Evolutionary conservation across 2,329 filamentous ascomycete species (phyloP), one percentile per base, ranked within the genome.

Genomic region (Stemphylium beticola): DNA sequence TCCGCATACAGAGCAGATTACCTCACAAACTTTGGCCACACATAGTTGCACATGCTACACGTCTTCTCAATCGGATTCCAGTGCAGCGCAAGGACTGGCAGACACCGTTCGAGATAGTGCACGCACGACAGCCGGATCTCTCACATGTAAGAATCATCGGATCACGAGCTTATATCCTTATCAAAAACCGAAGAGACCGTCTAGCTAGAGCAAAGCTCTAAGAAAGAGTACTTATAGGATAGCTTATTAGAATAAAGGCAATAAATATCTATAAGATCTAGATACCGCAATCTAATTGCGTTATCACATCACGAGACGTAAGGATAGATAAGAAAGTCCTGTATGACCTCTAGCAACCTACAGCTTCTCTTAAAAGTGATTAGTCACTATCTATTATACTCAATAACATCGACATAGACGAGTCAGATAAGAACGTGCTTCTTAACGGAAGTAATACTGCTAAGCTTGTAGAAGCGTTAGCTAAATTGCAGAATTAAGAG

Each of bases 81-180:
- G 24, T 26, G 24, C 24, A 26, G 24, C 24, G 53, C 46, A 66
- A 46, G 53, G 34, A 36, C 34, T 36, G 17, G 34, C n/a, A 17
- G 6, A 36, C 34, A 6, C 34, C 34, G 34, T 36, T 36, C 6
- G 14, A 36, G 34, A 36, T 36, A 10, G 34, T 36, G 14, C 14
- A 36, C 14, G 34, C 34, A 15, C 34, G 34, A n/a, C 14, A 36
- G 34, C 34, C 34, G 7, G 17, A 36, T 36, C 34, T 36, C 14
- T 36, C 14, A 36, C 34, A 36, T 36, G 3, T 36, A 8, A 36
- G 14, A 36, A 36, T 36, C 17, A 36, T 36, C 12, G 17, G 34
- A n/a, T 36, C 14, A 36, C 34, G 6, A 36, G 34, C 34, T 36
- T 36, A 36, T 11, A n/a, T 36, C n/a, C 34, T 36, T 36, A 36